These are phyloP conservation scores for Simmondsia chinensis DNA, from an alignment of 148 eudicot species.

Conservation along the genomic window DNA sequence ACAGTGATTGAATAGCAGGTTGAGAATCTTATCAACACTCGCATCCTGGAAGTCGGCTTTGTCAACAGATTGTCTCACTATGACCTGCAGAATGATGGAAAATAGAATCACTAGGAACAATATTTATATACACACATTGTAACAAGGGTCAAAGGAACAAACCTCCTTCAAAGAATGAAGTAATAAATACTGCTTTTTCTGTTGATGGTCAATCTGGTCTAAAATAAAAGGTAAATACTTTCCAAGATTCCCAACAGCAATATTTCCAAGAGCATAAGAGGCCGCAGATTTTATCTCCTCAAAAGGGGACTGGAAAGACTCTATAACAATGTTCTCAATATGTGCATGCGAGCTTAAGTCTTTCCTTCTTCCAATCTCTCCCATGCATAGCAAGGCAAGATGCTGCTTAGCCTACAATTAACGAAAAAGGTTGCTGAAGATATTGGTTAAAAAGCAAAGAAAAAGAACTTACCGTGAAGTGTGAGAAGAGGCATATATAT, in stretches of 20 bases:
- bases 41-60: constrained; percentile 94
- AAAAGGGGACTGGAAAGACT: constrained; percentile 94
- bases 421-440: no score
- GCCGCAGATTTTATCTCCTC: constrained; percentile 99
- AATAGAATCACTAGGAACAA: no score
- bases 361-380: constrained; percentile 94
- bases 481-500: no score
- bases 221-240: constrained; percentile 91
- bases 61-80: constrained; percentile 95
- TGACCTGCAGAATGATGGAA: constrained; percentile 62
- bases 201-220: constrained; percentile 97
- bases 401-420: constrained; percentile 77
- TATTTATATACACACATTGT: neutral
- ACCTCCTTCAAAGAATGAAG: constrained; percentile 99
- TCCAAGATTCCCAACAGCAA: constrained; percentile 87
- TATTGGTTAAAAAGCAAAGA: no score
- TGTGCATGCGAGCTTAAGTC: constrained; percentile 88
- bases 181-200: constrained; percentile 87
- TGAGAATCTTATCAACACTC: constrained; percentile 93
- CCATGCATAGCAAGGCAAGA: constrained; percentile 90
- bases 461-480: no score
- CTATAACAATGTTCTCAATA: constrained; percentile 87
- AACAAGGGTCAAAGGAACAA: constrained; percentile 7
- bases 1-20: constrained; percentile 81
- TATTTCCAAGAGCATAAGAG: constrained; percentile 84